Evolutionary conservation across 257 asterid species (phyloP).

Genomic region (Przewalskia tangutica): DNA sequence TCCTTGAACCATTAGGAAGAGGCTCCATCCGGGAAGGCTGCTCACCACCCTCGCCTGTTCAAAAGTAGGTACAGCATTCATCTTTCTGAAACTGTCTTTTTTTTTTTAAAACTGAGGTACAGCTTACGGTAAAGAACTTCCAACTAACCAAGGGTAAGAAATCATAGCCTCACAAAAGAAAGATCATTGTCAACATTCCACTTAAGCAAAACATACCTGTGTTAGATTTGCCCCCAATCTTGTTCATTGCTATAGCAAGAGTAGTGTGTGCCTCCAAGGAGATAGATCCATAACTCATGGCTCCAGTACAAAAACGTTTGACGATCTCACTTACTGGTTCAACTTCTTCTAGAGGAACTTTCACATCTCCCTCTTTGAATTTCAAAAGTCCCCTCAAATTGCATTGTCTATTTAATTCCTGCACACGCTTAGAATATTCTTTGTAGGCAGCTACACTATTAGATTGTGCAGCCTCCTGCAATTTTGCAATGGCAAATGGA

Average conservation of each 20-base stretch:
- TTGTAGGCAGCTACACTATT: constrained; percentile 90
- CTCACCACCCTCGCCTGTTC: constrained; percentile 98
- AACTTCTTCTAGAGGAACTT: constrained; percentile 79
- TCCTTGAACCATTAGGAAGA: constrained; percentile 78
- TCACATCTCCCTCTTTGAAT: constrained; percentile 55
- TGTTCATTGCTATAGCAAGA: constrained; percentile 94
- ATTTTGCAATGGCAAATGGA: constrained; percentile 90
- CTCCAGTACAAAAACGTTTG: constrained; percentile 90
- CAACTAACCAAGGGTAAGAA: neutral
- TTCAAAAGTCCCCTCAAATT: constrained; percentile 94
- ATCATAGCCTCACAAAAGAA: neutral
- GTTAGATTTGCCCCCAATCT: constrained; percentile 88
- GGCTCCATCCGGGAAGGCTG: constrained; percentile 98
- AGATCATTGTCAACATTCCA: neutral
- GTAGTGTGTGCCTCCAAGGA: constrained; percentile 93
- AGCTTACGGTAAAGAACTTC: neutral
- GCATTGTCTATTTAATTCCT: constrained; percentile 79
- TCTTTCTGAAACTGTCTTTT: too few species aligned
- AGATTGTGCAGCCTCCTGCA: constrained; percentile 89
- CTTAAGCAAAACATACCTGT: constrained; percentile 45
- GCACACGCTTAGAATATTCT: constrained; percentile 80
- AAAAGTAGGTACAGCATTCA: neutral
- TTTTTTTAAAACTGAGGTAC: too few species aligned
- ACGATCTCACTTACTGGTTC: constrained; percentile 94
- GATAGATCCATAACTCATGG: constrained; percentile 98